Evolutionary conservation across 73 alveolate genomes (phyloP), one percentile per base, ranked within the genome.

Genomic region (Symbiodinium pilosum): DNA sequence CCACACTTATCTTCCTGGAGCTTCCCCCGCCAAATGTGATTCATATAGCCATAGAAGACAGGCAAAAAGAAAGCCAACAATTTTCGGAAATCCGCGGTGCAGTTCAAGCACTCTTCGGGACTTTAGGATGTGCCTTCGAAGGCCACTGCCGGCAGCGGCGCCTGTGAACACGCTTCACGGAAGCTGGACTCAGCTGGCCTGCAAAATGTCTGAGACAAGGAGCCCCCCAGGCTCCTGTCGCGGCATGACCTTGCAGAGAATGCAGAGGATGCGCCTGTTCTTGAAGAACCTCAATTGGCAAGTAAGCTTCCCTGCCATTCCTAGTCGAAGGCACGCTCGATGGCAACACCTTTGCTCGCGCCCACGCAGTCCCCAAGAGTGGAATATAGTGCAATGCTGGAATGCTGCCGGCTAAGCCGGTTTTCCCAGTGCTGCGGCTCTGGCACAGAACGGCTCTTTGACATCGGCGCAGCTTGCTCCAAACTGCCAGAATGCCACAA

Each of bases 131-230:
- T 40, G 32, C 97, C 97, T 91, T 91, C 97, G 24, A 91, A 42
- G 51, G 97, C 97, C 47, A 91, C 97, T 1, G 97, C 77, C 8
- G 97, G 97, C 47, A 91, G 88, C 12, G 97, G 97, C 24, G 88
- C 97, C 97, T 91, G 24, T 64, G 39, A 20, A 64, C n/a, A n/a
- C n/a, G n/a, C n/a, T n/a, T n/a, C n/a, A n/a, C n/a, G n/a, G n/a
- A n/a, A n/a, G n/a, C n/a, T n/a, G n/a, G n/a, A n/a, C n/a, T 54
- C 34, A 54, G 73, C 2, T 54, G 4, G 73, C 30, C 73, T 54
- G 20, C 73, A 54, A n/a, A n/a, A n/a, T n/a, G n/a, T n/a, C 14
- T 64, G 81, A 64, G 38, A 34, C 38, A 64, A 28, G 81, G 81
- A 34, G 30, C 81, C 81, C 24, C 81, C 81, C 81, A 64, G 81